phyloP scores from a whole-genome alignment of 2,329 filamentous ascomycete genomes.

The Venturiaceae sp. region DNA sequence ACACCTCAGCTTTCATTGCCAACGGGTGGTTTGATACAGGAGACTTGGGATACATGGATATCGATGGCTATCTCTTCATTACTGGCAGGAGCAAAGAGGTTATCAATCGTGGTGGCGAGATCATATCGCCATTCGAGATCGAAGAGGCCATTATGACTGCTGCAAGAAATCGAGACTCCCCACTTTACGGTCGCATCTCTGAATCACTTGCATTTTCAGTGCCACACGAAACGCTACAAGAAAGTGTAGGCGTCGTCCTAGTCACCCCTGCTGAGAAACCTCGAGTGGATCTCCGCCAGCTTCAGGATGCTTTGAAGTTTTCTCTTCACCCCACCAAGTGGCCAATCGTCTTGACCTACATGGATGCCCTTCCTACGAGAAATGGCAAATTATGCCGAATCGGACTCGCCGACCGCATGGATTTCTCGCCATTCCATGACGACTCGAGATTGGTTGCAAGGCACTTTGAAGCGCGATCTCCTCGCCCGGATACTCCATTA shows the following conservation, averaged over 20 bases:
- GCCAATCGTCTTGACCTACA: constrained; percentile 43
- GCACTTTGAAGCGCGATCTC: constrained; percentile 43
- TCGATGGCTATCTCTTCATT: constrained; percentile 43
- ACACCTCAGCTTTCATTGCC: constrained; percentile 36
- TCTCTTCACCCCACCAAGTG: constrained; percentile 44
- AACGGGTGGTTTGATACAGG: constrained; percentile 47
- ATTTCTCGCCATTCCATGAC: constrained; percentile 35
- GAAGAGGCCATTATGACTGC: constrained; percentile 45
- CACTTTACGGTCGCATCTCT: constrained; percentile 36
- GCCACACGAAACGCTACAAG: constrained; percentile 43
- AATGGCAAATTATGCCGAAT: constrained; percentile 51
- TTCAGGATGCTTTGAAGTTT: constrained; percentile 38
- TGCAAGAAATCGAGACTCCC: constrained; percentile 30
- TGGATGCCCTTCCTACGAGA: constrained; percentile 44
- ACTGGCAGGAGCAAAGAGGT: constrained; percentile 48
- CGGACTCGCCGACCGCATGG: constrained; percentile 39
- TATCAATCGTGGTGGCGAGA: constrained; percentile 48
- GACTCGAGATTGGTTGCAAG: constrained; percentile 31
- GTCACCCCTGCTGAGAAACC: constrained; percentile 36
- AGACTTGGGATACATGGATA: constrained; percentile 43
- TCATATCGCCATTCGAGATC: constrained; percentile 52
- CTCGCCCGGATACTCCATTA: constrained; percentile 37
- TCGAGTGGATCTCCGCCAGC: constrained; percentile 36
- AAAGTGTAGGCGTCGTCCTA: constrained; percentile 44
- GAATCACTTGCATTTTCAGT: constrained; percentile 46